Base-by-base conservation (phyloP, 495 filamentous ascomycete genomes). In the Aspergillus nidulans region DNA sequence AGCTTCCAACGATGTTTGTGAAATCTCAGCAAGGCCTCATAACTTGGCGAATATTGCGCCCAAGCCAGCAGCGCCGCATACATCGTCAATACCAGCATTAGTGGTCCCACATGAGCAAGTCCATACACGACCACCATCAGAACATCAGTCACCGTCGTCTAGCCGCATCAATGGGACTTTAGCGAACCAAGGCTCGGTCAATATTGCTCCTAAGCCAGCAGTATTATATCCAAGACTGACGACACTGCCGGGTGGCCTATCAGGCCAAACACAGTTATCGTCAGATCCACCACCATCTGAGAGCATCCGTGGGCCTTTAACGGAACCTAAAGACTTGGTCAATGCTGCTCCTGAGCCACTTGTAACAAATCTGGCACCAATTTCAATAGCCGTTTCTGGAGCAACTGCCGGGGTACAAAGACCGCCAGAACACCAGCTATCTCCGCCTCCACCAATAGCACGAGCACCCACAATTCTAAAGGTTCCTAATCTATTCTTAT, bases 141-240 rank as follows among this genome's bases (percentile, higher is more conserved):
- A 24, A 12, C 40, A 42, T 13, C 49, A 28, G 40, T n/a, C 24
- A 51, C 24, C 16, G 28, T 36, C 36, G 12, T 49, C 36, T 24
- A 42, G 4, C 16, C 5, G 15, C 45, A 32, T 10, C n/a, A 15
- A 38, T 39, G 50, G 21, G 13, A 43, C 38, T n/a, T 38, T 39
- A 18, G 15, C 19, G 13, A 55, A 55, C 26, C 20, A 57, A 19
- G 25, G 43, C 8, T 48, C 58, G 12, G 47, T 54, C 21, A 45
- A 28, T 46, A 61, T 63, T 52, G 63, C 56, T n/a, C 54, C 61
- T 15, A 62, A 56, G 25, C 56, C 58, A 43, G 36, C 52, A 12
- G 53, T 13, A 30, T 19, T 51, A 15, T 40, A 43, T 15, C 36
- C 56, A 34, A 24, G 25, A 16, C 13, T 2, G 18, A 21, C 40